Conservation (phyloP, 176 grass and related monocot genomes). For the Lolium multiflorum region DNA sequence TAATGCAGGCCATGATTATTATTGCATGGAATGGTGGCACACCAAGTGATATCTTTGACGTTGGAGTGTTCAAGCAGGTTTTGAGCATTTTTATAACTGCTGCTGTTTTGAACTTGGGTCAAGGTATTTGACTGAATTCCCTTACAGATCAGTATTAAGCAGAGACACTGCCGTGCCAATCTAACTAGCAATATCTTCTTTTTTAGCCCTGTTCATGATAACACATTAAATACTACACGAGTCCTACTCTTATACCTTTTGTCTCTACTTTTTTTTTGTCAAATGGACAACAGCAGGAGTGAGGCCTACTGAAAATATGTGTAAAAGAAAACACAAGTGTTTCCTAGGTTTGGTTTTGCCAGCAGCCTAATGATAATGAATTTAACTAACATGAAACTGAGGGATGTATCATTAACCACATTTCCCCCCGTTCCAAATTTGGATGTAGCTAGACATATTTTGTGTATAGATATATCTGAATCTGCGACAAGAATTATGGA, state of each 20-base stretch:
- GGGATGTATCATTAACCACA: not conserved
- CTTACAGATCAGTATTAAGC: conserved; percentile 13
- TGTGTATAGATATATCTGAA: too few relatives aligned
- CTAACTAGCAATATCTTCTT: conserved; percentile 16
- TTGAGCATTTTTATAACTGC: conserved; percentile 98
- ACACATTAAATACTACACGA: not conserved
- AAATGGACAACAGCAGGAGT: not conserved
- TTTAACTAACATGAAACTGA: conserved; percentile 4
- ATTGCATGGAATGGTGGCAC: conserved; percentile 97
- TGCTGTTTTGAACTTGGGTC: conserved; percentile 84
- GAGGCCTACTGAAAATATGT: not conserved
- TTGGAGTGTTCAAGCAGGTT: conserved; percentile 87
- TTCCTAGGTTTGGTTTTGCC: conserved; percentile 23
- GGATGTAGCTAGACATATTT: too few relatives aligned
- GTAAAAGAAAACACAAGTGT: not conserved
- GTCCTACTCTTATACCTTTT: not conserved
- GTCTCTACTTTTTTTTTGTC: not conserved
- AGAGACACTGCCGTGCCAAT: not conserved
- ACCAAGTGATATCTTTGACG: conserved; percentile 87
- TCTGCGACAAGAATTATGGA: too few relatives aligned
- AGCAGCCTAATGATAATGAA: not conserved
- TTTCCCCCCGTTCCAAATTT: not conserved
- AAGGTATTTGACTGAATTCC: conserved; percentile 58
- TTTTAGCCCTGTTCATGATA: not conserved
- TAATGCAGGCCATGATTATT: conserved; percentile 86